Conservation (phyloP, 1,139 yeast genomes). For the Waltiozyma sp. region DNA sequence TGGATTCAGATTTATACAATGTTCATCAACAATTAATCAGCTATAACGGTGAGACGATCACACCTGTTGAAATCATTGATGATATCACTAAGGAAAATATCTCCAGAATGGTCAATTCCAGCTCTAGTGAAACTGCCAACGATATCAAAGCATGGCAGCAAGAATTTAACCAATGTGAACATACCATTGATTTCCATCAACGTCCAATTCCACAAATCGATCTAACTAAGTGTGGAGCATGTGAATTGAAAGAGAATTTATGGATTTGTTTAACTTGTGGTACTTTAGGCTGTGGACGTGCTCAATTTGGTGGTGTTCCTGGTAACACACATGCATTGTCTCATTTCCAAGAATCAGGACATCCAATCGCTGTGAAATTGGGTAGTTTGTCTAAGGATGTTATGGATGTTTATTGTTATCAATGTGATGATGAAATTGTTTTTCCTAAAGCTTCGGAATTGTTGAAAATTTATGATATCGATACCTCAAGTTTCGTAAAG, state of each 20-base stretch:
- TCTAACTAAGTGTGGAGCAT: slow-evolving; percentile 43
- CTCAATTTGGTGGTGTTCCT: slow-evolving; percentile 83
- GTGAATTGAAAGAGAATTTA: slow-evolving; percentile 66
- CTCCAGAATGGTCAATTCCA: slow-evolving; percentile 44
- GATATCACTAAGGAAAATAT: slow-evolving; percentile 22
- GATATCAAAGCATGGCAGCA: slow-evolving; percentile 90
- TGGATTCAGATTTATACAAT: slow-evolving; percentile 61
- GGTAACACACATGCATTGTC: slow-evolving; percentile 86
- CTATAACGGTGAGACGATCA: slow-evolving; percentile 6
- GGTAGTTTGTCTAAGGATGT: slow-evolving; percentile 67
- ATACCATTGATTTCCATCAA: slow-evolving; percentile 46
- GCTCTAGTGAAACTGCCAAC: slow-evolving; percentile 54
- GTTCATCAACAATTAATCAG: slow-evolving; percentile 21
- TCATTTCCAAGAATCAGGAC: slow-evolving; percentile 48
- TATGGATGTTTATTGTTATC: slow-evolving; percentile 79
- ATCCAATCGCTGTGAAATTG: slow-evolving; percentile 78
- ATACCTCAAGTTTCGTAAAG: slow-evolving; percentile 41
- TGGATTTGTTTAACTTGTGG: slow-evolving; percentile 96
- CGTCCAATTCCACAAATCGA: slow-evolving; percentile 22
- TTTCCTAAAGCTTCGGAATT: slow-evolving; percentile 48
- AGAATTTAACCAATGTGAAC: slow-evolving; percentile 72
- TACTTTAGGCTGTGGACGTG: slow-evolving; percentile 81
- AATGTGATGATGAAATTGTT: slow-evolving; percentile 79
- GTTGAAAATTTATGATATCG: slow-evolving; percentile 57
- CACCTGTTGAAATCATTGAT: slow-evolving; percentile 3